Conservation (phyloP, 2,329 filamentous ascomycete genomes). For the Colletotrichum horii region DNA sequence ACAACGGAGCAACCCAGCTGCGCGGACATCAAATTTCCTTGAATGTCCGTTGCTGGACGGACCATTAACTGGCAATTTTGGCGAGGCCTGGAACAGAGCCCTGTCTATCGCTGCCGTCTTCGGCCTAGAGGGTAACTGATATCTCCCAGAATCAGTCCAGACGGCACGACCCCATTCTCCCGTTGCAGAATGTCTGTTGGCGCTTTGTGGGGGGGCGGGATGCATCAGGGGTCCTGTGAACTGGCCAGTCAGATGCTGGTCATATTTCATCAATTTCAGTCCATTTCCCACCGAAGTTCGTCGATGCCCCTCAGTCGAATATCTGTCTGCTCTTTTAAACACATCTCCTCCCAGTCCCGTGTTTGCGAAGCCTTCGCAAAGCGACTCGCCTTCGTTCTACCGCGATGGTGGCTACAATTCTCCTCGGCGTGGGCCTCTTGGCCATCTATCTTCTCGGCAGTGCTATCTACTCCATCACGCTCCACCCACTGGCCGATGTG, state of each 20-base stretch:
- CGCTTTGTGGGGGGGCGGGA: not conserved
- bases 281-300: not conserved
- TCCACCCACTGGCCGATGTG: conserved; percentile 27
- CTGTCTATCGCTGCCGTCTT: not conserved
- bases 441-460: conserved; percentile 5
- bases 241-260: not conserved
- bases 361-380: not conserved
- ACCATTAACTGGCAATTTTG: not conserved
- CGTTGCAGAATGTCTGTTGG: not conserved
- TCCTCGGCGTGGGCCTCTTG: not conserved
- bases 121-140: not conserved
- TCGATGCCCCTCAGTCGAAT: not conserved
- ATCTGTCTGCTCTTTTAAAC: not conserved
- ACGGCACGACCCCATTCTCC: not conserved
- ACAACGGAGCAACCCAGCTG: not conserved
- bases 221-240: not conserved
- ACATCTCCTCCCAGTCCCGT: not conserved
- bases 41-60: not conserved
- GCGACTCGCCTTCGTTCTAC: not conserved
- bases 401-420: not conserved
- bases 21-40: not conserved
- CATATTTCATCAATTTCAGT: not conserved
- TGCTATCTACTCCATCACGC: conserved; percentile 24
- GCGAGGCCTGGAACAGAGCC: not conserved
- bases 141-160: not conserved